A percentile compares a stretch with the other conserved stretches of the same genome.
phyloP scores from a whole-genome alignment of 441 rosid species.

The Gossypium laxum region DNA sequence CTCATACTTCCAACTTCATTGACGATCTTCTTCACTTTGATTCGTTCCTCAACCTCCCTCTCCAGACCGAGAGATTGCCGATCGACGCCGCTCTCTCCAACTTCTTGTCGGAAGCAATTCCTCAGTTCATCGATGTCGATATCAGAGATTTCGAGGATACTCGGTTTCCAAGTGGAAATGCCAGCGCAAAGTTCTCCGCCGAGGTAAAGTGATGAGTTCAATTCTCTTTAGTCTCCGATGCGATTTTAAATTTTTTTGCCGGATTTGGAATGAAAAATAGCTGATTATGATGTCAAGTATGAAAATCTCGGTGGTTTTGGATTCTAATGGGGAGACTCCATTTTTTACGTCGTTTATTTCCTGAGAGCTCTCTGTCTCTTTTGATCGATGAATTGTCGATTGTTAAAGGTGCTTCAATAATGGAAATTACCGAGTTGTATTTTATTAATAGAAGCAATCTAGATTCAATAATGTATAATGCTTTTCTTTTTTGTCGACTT shows the following conservation, averaged over 20 bases:
- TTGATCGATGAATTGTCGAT: background rate
- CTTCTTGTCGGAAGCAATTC: conserved; percentile 46
- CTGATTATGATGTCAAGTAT: background rate
- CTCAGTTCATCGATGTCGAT: conserved; percentile 33
- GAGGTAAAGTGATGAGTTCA: conserved; percentile 18
- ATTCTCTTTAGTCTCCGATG: background rate
- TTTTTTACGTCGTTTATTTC: background rate
- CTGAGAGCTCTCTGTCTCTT: background rate
- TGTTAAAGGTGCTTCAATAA: background rate
- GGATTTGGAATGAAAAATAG: background rate
- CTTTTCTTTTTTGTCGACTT: background rate
- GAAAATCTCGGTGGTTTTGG: background rate
- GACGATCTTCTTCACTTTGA: conserved; percentile 27
- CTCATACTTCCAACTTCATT: conserved; percentile 16
- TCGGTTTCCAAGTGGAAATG: conserved; percentile 11
- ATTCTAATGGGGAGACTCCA: background rate
- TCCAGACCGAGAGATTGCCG: conserved; percentile 29
- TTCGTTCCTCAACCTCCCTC: conserved; percentile 21
- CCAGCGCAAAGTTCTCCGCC: conserved; percentile 3
- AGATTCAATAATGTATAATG: background rate
- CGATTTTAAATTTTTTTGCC: background rate
- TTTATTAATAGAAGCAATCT: background rate
- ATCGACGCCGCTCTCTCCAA: conserved; percentile 49
- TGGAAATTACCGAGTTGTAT: background rate
- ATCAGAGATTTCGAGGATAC: conserved; percentile 21